Evolutionary conservation across 2,329 filamentous ascomycete genomes (phyloP).

Genomic region (Fusarium sp.): DNA sequence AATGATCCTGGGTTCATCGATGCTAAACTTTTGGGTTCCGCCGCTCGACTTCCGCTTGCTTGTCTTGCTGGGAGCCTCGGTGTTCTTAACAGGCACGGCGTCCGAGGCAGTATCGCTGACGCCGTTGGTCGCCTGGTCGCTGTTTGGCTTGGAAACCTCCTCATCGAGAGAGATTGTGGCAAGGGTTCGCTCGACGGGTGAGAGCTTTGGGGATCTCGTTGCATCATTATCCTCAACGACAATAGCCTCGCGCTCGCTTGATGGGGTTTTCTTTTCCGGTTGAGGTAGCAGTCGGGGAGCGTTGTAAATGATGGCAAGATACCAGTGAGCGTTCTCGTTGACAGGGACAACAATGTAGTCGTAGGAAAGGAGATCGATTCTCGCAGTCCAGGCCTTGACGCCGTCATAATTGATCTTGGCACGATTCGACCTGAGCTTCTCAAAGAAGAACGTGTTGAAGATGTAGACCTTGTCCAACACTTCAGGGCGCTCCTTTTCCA

Average conservation of each 20-base stretch:
- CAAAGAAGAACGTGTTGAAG: slow-evolving; percentile 94
- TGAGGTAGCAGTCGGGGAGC: slow-evolving; percentile 69
- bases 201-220: slow-evolving; percentile 22
- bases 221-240: slow-evolving; percentile 26
- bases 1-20: slow-evolving; percentile 77
- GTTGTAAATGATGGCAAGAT: slow-evolving; percentile 94
- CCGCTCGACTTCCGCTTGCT: slow-evolving; percentile 32
- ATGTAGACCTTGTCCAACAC: slow-evolving; percentile 79
- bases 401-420: slow-evolving; percentile 83
- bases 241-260: slow-evolving; percentile 20
- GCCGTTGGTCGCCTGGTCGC: slow-evolving; percentile 14
- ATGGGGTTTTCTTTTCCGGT: slow-evolving; percentile 14
- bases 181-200: slow-evolving; percentile 32
- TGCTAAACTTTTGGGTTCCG: slow-evolving; percentile 49
- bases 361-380: slow-evolving; percentile 84
- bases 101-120: not conserved
- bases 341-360: slow-evolving; percentile 94
- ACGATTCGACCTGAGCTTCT: slow-evolving; percentile 74
- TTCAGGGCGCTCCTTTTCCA: slow-evolving; percentile 66
- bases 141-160: slow-evolving; percentile 16
- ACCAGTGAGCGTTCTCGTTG: slow-evolving; percentile 91
- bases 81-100: slow-evolving; percentile 4
- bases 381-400: slow-evolving; percentile 89
- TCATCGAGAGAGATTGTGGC: slow-evolving; percentile 43
- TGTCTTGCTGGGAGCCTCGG: slow-evolving; percentile 4